These are phyloP conservation scores for Volvariella volvacea DNA, from an alignment of 1,284 basidiomycete species.

Conservation along the genomic window DNA sequence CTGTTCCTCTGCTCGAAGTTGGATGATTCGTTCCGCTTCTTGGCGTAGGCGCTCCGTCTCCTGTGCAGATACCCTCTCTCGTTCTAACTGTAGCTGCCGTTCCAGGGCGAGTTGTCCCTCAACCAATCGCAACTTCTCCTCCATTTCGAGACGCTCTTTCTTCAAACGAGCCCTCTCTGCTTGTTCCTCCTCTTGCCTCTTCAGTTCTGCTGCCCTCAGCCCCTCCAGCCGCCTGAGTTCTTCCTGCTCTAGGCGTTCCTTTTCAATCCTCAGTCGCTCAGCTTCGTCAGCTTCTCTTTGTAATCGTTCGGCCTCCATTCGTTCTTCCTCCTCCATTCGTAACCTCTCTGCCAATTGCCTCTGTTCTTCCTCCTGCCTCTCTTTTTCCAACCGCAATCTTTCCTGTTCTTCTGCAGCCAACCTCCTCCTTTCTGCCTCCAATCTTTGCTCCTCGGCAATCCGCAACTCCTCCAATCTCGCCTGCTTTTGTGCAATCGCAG, in stretches of 20 bases:
- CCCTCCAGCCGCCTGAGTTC: slow-evolving; percentile 20
- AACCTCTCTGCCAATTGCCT: slow-evolving; percentile 23
- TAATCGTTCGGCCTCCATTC: slow-evolving; percentile 21
- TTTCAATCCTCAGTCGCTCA: slow-evolving; percentile 17
- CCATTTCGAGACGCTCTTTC: slow-evolving; percentile 18
- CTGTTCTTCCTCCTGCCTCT: slow-evolving; percentile 23
- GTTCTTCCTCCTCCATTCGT: slow-evolving; percentile 26
- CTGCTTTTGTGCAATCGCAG: slow-evolving; percentile 28
- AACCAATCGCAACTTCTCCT: slow-evolving; percentile 20
- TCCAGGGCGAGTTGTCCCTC: slow-evolving; percentile 23
- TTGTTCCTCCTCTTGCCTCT: slow-evolving; percentile 12
- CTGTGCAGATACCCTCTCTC: slow-evolving; percentile 21
- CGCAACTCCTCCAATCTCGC: slow-evolving; percentile 21
- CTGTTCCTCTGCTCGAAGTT: slow-evolving; percentile 7
- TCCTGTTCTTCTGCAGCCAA: slow-evolving; percentile 28
- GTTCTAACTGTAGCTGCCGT: slow-evolving; percentile 20
- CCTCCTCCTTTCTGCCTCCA: slow-evolving; percentile 24
- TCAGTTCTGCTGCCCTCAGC: slow-evolving; percentile 13
- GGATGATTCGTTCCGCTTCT: slow-evolving; percentile 13
- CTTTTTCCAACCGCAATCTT: slow-evolving; percentile 25
- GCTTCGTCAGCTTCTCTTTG: slow-evolving; percentile 15
- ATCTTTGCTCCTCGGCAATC: slow-evolving; percentile 19
- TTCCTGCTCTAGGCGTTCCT: slow-evolving; percentile 22
- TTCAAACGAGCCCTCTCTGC: slow-evolving; percentile 16
- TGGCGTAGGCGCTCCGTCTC: slow-evolving; percentile 22